Base-by-base conservation (phyloP, 2,329 filamentous ascomycete genomes). In the Raffaelea arxii region DNA sequence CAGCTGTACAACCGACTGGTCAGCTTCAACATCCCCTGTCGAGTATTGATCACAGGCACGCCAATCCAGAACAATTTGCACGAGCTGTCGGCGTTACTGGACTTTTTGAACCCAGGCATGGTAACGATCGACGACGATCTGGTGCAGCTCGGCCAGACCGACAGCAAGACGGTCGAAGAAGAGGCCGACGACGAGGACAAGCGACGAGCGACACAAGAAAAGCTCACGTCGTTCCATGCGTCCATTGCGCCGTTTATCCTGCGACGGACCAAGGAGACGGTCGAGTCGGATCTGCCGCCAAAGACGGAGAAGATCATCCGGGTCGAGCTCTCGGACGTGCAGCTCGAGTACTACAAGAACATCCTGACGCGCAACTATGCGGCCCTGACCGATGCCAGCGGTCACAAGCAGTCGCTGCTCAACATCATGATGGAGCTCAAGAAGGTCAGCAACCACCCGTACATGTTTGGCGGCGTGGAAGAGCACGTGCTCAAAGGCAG, bases 361-460 rank as follows among this genome's bases (percentile, higher is more conserved):
- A 97, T 98, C 49, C 73, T 98, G 22, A 97, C 92, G 0, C 83
- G 91, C 58, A 98, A 98, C 61, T 98, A 98, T 58, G 82, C 89
- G 25, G 92, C 91, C 3, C 74, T 98, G 25, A 95, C 94, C 56
- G 86, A 95, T 59, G 91, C 89, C 40, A 82, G 84, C 39, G 92
- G 91, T 6, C 87, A 94, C 63, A 97, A 95, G 65, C 91, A 94
- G 55, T 97, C 91, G 0, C 69, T 98, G 14, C 71, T 98, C 53
- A 98, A 98, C 65, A 92, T 98, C 62, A 96, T 98, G 80, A 98
- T 98, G 92, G 92, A 98, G 64, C 66, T 98, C 58, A 98, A 98
- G 71, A 98, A 98, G 66, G 89, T 92, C 62, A 97, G 91, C 68
- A 98, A 98, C 59, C 92, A 98, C 60, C 91, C 92, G 1, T 94